Percentiles rank a stretch among this genome's conserved stretches.
phyloP scores from a whole-genome alignment of 1,284 basidiomycete genomes.

The Stereum hirsutum region DNA sequence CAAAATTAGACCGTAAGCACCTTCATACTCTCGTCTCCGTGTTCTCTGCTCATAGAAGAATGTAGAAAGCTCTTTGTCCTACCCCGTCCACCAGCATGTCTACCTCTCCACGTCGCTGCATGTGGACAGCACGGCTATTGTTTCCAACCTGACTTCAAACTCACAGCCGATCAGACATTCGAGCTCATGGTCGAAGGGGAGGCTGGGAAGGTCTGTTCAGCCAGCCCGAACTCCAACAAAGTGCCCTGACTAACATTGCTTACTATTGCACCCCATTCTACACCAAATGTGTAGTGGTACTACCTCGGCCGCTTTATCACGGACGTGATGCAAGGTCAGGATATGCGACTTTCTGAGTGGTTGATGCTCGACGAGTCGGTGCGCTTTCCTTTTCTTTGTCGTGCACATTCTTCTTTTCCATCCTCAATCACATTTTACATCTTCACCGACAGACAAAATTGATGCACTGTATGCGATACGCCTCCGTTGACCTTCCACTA shows the following conservation, averaged over 20 bases:
- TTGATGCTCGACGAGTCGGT: slow-evolving; percentile 18
- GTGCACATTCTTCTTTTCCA: background rate
- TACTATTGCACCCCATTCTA: no score
- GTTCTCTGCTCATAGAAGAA: background rate
- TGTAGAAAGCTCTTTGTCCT: slow-evolving; percentile 12
- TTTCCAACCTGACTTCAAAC: slow-evolving; percentile 14
- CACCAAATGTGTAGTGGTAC: slow-evolving; percentile 14
- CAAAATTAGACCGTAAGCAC: no score
- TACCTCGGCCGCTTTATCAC: slow-evolving; percentile 18
- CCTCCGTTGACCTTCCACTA: slow-evolving; percentile 7
- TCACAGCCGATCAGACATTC: slow-evolving; percentile 8
- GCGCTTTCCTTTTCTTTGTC: no score
- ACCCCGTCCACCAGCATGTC: slow-evolving; percentile 15
- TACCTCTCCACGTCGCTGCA: slow-evolving; percentile 15
- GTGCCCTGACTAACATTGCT: background rate
- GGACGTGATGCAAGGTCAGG: slow-evolving; percentile 11
- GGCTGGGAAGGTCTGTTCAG: slow-evolving; percentile 12
- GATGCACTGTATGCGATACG: slow-evolving; percentile 15
- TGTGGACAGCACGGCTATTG: slow-evolving; percentile 18
- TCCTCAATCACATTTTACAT: background rate
- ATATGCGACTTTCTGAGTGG: slow-evolving; percentile 22
- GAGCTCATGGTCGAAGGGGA: slow-evolving; percentile 18
- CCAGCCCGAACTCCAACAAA: background rate
- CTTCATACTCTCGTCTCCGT: no score
- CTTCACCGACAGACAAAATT: slow-evolving; percentile 14